Percentiles rank a stretch among this genome's conserved stretches.
Conservation (phyloP, 1,284 basidiomycete species). For the Neolentinus lepideus region DNA sequence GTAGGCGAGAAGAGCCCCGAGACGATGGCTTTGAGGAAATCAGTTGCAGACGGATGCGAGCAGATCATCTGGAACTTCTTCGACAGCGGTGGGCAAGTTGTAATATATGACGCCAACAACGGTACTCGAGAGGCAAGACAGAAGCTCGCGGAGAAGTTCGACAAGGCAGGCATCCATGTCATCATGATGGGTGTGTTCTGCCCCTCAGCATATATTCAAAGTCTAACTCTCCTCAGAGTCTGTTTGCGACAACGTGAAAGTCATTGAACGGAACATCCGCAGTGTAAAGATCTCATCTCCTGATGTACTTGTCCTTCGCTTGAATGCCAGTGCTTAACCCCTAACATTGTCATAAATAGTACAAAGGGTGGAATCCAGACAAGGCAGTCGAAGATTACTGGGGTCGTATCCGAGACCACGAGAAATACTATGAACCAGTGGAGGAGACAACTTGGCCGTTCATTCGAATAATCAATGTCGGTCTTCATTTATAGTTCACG, state of each 20-base stretch:
- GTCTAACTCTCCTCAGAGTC: conserved; percentile 47
- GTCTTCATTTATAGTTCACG: background rate
- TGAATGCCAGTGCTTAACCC: background rate
- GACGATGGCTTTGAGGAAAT: conserved; percentile 71
- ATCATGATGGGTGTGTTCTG: conserved; percentile 75
- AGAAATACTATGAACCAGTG: conserved; percentile 84
- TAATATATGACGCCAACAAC: conserved; percentile 99
- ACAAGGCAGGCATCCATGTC: conserved; percentile 81
- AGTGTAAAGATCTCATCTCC: conserved; percentile 98
- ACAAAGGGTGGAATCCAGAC: conserved; percentile 89
- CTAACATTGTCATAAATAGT: conserved; percentile 41
- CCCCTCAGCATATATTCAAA: background rate
- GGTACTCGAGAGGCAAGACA: conserved; percentile 67
- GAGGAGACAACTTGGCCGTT: conserved; percentile 84
- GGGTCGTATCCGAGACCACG: conserved; percentile 82
- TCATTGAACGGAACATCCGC: conserved; percentile 92
- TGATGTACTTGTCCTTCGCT: conserved; percentile 55
- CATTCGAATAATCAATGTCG: conserved; percentile 93
- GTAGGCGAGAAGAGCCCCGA: conserved; percentile 68
- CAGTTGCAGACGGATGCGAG: conserved; percentile 79
- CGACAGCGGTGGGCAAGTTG: conserved; percentile 84
- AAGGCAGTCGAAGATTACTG: conserved; percentile 91
- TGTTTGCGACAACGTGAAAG: conserved; percentile 82
- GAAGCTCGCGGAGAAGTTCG: conserved; percentile 78
- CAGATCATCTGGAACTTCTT: conserved; percentile 89